A percentile compares a stretch with the other conserved stretches of the same genome.
These are phyloP conservation scores for Thymus quinquecostatus DNA, from an alignment of 257 asterid species.

Conservation along the genomic window DNA sequence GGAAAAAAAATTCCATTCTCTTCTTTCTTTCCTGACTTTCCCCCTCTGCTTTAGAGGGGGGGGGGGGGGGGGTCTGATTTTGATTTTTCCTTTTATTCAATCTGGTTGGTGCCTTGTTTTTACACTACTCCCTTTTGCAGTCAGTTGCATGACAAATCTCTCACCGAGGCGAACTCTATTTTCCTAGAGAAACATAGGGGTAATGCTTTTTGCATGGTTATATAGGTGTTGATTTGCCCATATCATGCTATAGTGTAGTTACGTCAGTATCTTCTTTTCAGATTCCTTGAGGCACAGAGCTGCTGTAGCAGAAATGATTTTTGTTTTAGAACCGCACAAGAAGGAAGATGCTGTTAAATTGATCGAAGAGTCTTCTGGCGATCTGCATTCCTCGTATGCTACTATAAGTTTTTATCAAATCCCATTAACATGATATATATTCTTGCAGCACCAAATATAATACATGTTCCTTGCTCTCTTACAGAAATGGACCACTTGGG, in stretches of 20 bases:
- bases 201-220: slow-evolving; percentile 35
- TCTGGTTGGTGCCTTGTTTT: slow-evolving; percentile 29
- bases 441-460: slow-evolving; percentile 26
- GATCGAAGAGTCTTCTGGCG: slow-evolving; percentile 70
- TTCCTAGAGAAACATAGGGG: slow-evolving; percentile 86
- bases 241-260: slow-evolving; percentile 8
- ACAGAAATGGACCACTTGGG: slow-evolving; percentile 62
- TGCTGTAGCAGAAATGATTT: slow-evolving; percentile 88
- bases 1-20: background rate
- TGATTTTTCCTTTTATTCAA: background rate
- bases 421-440: background rate
- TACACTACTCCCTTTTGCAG: slow-evolving; percentile 45
- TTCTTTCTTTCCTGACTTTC: background rate
- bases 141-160: slow-evolving; percentile 82
- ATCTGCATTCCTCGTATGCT: slow-evolving; percentile 60
- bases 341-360: slow-evolving; percentile 70
- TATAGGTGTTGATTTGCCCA: slow-evolving; percentile 12
- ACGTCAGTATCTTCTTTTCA: slow-evolving; percentile 37
- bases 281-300: slow-evolving; percentile 87
- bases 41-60: background rate
- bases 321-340: slow-evolving; percentile 79
- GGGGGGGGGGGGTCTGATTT: background rate
- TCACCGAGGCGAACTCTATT: slow-evolving; percentile 66
- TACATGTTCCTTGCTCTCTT: slow-evolving; percentile 28
- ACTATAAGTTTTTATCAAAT: slow-evolving; percentile 15